Evolutionary conservation across 2,329 filamentous ascomycete genomes (phyloP).

Genomic region (Colletotrichum coccodes): DNA sequence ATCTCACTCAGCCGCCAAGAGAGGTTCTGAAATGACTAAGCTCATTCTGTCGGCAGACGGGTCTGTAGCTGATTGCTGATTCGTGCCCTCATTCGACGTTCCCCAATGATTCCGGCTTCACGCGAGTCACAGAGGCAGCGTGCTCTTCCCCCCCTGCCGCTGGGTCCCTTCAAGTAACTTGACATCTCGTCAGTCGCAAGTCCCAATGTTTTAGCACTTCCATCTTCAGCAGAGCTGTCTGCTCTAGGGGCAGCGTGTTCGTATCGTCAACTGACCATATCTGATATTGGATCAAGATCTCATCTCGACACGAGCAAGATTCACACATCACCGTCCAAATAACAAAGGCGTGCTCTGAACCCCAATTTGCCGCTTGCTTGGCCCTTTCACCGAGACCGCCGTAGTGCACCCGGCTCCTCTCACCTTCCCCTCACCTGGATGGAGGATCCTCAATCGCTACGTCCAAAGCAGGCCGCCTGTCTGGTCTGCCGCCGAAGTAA

Average conservation of each 20-base stretch:
- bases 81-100: constrained; percentile 31
- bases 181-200: constrained; percentile 22
- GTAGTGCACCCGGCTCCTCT: constrained; percentile 29
- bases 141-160: not conserved
- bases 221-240: constrained; percentile 34
- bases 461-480: constrained; percentile 62
- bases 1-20: constrained; percentile 24
- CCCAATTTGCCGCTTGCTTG: constrained; percentile 6
- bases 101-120: constrained; percentile 32
- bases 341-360: not conserved
- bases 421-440: constrained; percentile 33
- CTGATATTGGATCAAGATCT: not conserved
- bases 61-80: constrained; percentile 27
- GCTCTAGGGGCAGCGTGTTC: constrained; percentile 31
- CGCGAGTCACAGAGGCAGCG: constrained; percentile 20
- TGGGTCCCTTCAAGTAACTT: constrained; percentile 17
- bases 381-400: constrained; percentile 25
- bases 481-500: constrained; percentile 74
- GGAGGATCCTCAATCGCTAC: constrained; percentile 32
- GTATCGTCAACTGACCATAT: constrained; percentile 20
- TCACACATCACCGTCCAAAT: not conserved
- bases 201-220: constrained; percentile 24
- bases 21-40: constrained; percentile 21
- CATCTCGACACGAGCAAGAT: constrained; percentile 12
- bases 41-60: constrained; percentile 18